These are phyloP conservation scores for Collybiopsis luxurians DNA, from an alignment of 768 basidiomycete species.

Conservation along the genomic window DNA sequence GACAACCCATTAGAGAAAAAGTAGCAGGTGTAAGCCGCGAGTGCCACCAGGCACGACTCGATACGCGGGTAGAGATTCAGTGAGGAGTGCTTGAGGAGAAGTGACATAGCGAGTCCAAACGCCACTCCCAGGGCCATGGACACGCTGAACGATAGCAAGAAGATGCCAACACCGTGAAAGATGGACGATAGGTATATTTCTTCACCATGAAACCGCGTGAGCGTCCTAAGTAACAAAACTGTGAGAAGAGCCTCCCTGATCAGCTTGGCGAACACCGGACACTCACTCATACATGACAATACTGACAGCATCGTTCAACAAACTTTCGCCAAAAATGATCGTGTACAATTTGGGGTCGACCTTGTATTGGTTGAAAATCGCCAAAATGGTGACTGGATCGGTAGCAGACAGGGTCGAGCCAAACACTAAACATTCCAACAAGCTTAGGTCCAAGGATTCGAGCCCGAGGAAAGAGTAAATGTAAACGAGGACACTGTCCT, in stretches of 20 bases:
- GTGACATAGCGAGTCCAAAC: constrained; percentile 88
- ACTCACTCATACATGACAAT: constrained; percentile 99
- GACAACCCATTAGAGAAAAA: constrained; percentile 97
- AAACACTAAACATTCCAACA: constrained; percentile 94
- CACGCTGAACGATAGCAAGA: constrained; percentile 91
- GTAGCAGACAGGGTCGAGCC: constrained; percentile 97
- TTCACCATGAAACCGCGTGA: constrained; percentile 87
- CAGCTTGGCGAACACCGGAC: not conserved
- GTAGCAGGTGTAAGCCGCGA: constrained; percentile 95
- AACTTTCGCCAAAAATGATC: constrained; percentile 95
- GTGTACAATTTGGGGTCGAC: constrained; percentile 98
- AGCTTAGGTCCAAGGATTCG: constrained; percentile 79
- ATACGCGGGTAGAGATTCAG: constrained; percentile 86
- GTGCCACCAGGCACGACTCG: constrained; percentile 93
- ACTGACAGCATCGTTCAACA: constrained; percentile 98
- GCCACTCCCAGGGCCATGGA: constrained; percentile 93
- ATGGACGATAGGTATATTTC: constrained; percentile 86
- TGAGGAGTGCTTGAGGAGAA: constrained; percentile 92
- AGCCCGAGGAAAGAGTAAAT: constrained; percentile 92
- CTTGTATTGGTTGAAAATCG: constrained; percentile 98
- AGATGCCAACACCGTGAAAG: constrained; percentile 97
- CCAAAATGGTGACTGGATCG: constrained; percentile 96
- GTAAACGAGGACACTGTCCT: constrained; percentile 85
- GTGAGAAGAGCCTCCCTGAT: not conserved
- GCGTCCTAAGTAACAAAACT: constrained; percentile 54